Evolutionary conservation across 768 basidiomycete genomes (phyloP).

Genomic region (Russula olivacea): DNA sequence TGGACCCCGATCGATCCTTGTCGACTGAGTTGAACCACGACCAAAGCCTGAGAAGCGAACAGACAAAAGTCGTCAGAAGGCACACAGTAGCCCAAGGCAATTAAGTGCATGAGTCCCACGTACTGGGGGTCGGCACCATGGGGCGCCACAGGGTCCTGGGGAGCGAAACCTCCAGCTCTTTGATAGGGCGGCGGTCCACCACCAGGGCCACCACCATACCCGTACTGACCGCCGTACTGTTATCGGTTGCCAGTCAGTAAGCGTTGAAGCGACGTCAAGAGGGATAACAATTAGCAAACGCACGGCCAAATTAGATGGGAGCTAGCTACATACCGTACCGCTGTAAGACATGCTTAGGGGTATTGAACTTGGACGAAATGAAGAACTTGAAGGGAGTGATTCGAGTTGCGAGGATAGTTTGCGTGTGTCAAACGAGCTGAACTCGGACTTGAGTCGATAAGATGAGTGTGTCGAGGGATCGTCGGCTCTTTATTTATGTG

Average conservation of each 20-base stretch:
- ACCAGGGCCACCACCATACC: constrained; percentile 1
- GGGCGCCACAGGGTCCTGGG: constrained; percentile 40
- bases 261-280: neutral
- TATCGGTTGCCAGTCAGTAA: neutral
- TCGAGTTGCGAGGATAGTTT: neutral
- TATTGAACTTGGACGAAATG: neutral
- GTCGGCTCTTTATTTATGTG: neutral
- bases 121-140: constrained; percentile 74
- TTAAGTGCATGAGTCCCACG: constrained; percentile 34
- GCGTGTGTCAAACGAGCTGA: neutral
- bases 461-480: neutral
- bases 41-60: constrained; percentile 49
- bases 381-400: neutral
- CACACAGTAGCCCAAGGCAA: no score
- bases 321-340: neutral
- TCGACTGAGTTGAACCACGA: constrained; percentile 68
- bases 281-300: neutral
- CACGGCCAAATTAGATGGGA: neutral
- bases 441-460: neutral
- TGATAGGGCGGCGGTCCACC: no score
- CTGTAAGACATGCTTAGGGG: neutral
- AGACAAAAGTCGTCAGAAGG: neutral
- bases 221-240: neutral
- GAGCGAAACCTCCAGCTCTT: constrained; percentile 33
- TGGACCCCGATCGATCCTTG: constrained; percentile 58